Percentiles rank a stretch among this genome's conserved stretches.
These are phyloP conservation scores for Yamadazyma songkhlaensis DNA, from an alignment of 1,139 yeast species.

Conservation along the genomic window DNA sequence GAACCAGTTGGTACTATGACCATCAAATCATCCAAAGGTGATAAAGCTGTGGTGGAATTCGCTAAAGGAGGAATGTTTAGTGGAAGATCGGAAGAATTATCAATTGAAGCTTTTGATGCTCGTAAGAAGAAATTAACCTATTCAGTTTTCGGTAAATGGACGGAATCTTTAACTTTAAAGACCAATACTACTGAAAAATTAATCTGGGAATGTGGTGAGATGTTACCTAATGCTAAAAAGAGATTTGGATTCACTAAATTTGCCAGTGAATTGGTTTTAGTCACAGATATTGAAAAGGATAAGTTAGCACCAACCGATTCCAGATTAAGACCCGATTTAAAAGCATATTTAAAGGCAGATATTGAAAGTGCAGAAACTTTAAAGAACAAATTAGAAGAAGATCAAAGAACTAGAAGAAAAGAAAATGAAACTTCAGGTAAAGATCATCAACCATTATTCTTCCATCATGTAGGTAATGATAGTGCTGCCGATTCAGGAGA, in stretches of 20 bases:
- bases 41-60: constrained; percentile 68
- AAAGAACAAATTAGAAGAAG: constrained; percentile 71
- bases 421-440: constrained; percentile 45
- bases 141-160: constrained; percentile 74
- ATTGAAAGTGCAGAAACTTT: constrained; percentile 66
- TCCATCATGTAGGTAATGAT: constrained; percentile 41
- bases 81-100: constrained; percentile 81
- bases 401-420: constrained; percentile 75
- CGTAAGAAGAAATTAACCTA: constrained; percentile 34
- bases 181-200: constrained; percentile 39
- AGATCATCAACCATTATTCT: constrained; percentile 60
- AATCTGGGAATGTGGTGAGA: constrained; percentile 66
- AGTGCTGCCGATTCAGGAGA: constrained; percentile 44
- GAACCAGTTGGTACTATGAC: constrained; percentile 79
- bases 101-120: constrained; percentile 50
- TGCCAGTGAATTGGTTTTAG: constrained; percentile 77
- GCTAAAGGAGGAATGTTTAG: constrained; percentile 74
- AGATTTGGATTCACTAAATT: constrained; percentile 86
- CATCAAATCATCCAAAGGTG: constrained; percentile 65
- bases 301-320: constrained; percentile 82
- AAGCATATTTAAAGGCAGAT: constrained; percentile 66
- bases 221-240: constrained; percentile 55
- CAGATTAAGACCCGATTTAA: constrained; percentile 82
- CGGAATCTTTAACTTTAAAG: constrained; percentile 51
- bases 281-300: constrained; percentile 66